phyloP scores from a whole-genome alignment of 495 filamentous ascomycete genomes.

The Penicillium salamii region DNA sequence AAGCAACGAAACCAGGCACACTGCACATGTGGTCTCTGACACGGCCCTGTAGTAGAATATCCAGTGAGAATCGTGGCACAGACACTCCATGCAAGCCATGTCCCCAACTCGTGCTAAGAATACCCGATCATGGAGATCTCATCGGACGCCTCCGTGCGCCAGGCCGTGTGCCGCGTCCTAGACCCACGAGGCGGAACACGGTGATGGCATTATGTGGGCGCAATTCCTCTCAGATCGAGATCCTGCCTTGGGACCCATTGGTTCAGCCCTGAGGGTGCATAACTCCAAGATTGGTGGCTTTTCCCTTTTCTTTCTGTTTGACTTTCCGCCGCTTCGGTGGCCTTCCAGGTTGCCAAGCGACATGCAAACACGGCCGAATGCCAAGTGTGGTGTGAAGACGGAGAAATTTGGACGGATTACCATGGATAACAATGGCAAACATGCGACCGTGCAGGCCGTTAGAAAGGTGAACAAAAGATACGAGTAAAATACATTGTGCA shows the following conservation, averaged over 20 bases:
- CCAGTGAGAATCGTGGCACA: no score
- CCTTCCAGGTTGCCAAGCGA: no score
- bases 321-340: no score
- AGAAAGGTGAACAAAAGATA: background rate
- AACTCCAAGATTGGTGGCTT: background rate
- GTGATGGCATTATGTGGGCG: slow-evolving; percentile 15
- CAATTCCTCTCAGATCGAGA: slow-evolving; percentile 3
- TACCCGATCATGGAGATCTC: slow-evolving; percentile 8
- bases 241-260: slow-evolving; percentile 4
- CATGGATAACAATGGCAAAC: background rate
- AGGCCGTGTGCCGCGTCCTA: slow-evolving; percentile 16
- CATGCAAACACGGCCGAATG: no score
- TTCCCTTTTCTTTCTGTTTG: background rate
- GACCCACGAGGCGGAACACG: slow-evolving; percentile 18
- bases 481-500: no score
- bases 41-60: no score
- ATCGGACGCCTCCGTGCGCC: slow-evolving; percentile 12
- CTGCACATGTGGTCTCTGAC: no score
- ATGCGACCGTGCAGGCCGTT: background rate
- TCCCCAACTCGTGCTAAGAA: slow-evolving; percentile 5
- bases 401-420: no score
- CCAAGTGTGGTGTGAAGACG: no score
- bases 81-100: background rate
- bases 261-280: slow-evolving; percentile 4
- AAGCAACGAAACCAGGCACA: no score